Base-by-base conservation (phyloP, 441 rosid species). In the Arabidopsis hybrid region DNA sequence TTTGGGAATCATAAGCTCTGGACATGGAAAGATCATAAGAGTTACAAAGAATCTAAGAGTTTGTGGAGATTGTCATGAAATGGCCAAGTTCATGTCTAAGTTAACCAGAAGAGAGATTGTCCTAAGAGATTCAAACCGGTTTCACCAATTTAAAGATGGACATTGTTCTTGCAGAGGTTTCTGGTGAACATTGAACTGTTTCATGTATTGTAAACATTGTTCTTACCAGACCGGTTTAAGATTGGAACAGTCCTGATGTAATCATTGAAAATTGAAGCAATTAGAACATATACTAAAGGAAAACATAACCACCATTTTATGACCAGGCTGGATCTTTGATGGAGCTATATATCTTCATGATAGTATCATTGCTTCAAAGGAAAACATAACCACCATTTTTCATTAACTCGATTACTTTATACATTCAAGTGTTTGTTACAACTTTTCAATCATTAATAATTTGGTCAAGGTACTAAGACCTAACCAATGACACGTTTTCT, bases 101-200 rank as follows among this genome's bases (percentile, higher is more conserved):
- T 73, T 70, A 31, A 38, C 74, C 6, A 57, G 80, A 64, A 79
- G 83, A 77, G 91, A 91, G 47, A 86, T 87, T 61, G 82, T 87
- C 40, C 71, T 89, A 59, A 84, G 96, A 72, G 89, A 91, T 81
- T 77, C 88, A 6, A 86, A 85, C 70, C 85, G 93, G 32, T 91
- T 88, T 80, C 91, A 91, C 75, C 93, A 82, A 63, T 91, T 88
- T 56, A 86, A 81, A 73, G 86, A 91, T 72, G 91, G 91, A 2
- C 67, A 57, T 60, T 91, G 93, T 82, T 85, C 92, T 66, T 89
- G 96, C 81, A 86, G 93, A 84, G 96, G 96, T 17, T 84, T 90
- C 82, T 91, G 93, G 90, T 88, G 77, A 86, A 49, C 3, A 8
- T 10, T 21, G 2, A 40, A 63, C 11, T 43, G 47, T 43, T 73